phyloP scores from a whole-genome alignment of 495 filamentous ascomycete genomes.

The Aspergillus avenaceus region DNA sequence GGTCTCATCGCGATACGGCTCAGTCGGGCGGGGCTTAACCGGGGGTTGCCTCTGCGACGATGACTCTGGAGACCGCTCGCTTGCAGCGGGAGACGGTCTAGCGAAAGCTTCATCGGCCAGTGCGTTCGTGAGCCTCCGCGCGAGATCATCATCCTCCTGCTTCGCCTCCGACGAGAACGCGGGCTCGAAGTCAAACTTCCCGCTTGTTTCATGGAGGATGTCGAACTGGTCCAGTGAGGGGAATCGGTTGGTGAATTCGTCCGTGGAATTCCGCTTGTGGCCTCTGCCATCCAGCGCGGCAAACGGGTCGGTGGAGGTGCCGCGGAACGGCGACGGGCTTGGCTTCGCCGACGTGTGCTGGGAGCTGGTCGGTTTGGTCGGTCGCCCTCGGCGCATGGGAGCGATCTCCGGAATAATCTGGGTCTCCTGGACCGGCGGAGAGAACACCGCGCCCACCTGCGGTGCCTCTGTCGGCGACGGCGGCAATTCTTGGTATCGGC shows the following conservation, averaged over 20 bases:
- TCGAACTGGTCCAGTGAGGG: conserved; percentile 93
- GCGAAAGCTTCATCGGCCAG: conserved; percentile 88
- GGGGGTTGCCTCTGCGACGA: conserved; percentile 25
- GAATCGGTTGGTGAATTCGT: conserved; percentile 82
- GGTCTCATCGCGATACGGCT: conserved; percentile 20
- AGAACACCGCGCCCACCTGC: conserved; percentile 66
- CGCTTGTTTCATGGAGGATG: conserved; percentile 77
- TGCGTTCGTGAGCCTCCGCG: conserved; percentile 71
- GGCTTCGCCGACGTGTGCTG: conserved; percentile 50
- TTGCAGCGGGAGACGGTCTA: conserved; percentile 35
- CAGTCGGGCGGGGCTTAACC: conserved; percentile 11
- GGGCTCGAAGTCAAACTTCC: conserved; percentile 83
- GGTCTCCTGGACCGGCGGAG: conserved; percentile 59
- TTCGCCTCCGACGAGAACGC: conserved; percentile 42
- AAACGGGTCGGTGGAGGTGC: conserved; percentile 75
- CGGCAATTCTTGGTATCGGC: conserved; percentile 60
- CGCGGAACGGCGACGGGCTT: conserved; percentile 70
- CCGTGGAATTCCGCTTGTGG: conserved; percentile 47
- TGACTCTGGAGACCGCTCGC: conserved; percentile 17
- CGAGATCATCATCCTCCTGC: conserved; percentile 58
- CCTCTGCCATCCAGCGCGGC: conserved; percentile 71
- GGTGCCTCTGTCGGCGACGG: conserved; percentile 51
- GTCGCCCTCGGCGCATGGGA: conserved; percentile 89
- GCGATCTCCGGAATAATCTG: conserved; percentile 82
- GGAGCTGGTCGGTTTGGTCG: conserved; percentile 49